Conservation (phyloP, 768 basidiomycete genomes). For the Leucosporidium creatinivorum region DNA sequence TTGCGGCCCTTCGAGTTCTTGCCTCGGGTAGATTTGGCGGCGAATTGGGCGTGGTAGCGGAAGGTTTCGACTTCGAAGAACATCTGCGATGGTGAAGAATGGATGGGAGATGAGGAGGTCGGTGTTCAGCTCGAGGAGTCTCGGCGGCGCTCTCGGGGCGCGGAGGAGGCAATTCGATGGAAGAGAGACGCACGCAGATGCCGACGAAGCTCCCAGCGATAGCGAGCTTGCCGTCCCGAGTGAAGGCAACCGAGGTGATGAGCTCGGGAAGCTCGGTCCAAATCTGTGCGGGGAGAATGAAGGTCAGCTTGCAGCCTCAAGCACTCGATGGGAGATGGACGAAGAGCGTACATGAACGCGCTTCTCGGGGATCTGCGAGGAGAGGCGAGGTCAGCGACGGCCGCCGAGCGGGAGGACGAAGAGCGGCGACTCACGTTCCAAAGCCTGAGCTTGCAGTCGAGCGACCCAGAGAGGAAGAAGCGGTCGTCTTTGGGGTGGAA, state of each 20-base stretch:
- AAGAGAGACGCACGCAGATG: slow-evolving; percentile 17
- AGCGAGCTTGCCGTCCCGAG: slow-evolving; percentile 34
- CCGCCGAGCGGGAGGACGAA: neutral
- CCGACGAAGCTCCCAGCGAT: slow-evolving; percentile 36
- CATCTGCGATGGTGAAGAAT: slow-evolving; percentile 5
- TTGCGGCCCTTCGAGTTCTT: slow-evolving; percentile 38
- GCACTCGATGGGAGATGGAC: neutral
- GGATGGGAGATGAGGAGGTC: neutral
- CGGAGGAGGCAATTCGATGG: neutral
- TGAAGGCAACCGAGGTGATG: slow-evolving; percentile 37
- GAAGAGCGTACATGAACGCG: slow-evolving; percentile 18
- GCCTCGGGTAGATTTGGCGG: slow-evolving; percentile 30
- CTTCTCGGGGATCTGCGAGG: slow-evolving; percentile 33
- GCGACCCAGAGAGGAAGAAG: slow-evolving; percentile 37
- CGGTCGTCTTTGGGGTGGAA: slow-evolving; percentile 39
- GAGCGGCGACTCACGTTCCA: slow-evolving; percentile 30
- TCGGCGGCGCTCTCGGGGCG: neutral
- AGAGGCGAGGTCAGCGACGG: neutral
- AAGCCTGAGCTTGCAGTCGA: slow-evolving; percentile 37
- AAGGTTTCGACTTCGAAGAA: slow-evolving; percentile 34
- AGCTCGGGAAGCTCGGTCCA: slow-evolving; percentile 37
- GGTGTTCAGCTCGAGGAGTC: neutral
- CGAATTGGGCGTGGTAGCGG: slow-evolving; percentile 22
- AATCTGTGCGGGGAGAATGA: slow-evolving; percentile 6
- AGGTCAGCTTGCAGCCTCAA: neutral